Base-by-base conservation (phyloP, 2,329 filamentous ascomycete genomes). In the Fusarium sp. region DNA sequence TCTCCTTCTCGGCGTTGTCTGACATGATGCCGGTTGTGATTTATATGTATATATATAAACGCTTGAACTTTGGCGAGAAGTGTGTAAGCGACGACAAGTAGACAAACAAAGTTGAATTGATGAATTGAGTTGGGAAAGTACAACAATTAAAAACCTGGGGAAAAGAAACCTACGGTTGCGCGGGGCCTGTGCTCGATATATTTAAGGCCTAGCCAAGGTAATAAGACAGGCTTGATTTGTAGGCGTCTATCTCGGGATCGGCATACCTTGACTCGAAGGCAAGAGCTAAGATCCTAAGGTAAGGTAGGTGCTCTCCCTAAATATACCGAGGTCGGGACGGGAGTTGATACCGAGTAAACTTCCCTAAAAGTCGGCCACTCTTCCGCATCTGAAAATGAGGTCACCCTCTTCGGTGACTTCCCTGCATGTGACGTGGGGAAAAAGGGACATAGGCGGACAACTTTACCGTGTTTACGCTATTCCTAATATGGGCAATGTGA, bases 401-500 rank as follows among this genome's bases (percentile, higher is more conserved):
- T 75, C 73, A 75, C 55, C 38, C 34, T 45, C 34, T 45, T 15
- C 9, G 28, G 61, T 57, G 47, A 53, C 50, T 45, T 64, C 51
- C 54, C 62, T 51, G 68, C 73, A 75, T 75, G 73, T 75, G 73
- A 75, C 59, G 70, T 72, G 67, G 70, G 67, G 67, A 61, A 62
- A 31, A 46, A 43, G 44, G 40, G n/a, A 38, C 47, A 65, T 53
- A 33, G 19, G 22, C 39, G 34, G 55, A 56, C 34, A 64, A 19
- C 49, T 51, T 63, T 63, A 24, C 57, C 51, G 52, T 19, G 6
- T 15, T 24, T 5, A 3, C 24, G 42, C 67, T 60, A 70, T 46
- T 9, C 54, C 36, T 47, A 22, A 40, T 46, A 5, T 26, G 28
- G 68, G 50, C 57, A 70, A 47, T 67, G 39, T 53, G 19, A 40